Evolutionary conservation across 2,329 filamentous ascomycete genomes (phyloP).

Genomic region (Saccharata proteae): DNA sequence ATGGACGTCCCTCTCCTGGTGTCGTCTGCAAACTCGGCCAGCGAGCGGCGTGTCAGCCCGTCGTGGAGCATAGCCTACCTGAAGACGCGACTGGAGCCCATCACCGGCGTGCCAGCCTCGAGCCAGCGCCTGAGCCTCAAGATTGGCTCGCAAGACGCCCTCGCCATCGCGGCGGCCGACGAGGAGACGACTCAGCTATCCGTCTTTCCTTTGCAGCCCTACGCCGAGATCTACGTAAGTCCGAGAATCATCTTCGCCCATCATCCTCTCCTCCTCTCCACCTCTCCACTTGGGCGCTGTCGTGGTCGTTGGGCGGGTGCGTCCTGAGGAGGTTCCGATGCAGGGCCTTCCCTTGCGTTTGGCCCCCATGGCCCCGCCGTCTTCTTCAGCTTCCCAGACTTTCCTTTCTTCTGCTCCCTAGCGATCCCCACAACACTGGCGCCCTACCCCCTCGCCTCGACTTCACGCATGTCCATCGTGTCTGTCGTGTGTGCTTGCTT

Average conservation of each 20-base stretch:
- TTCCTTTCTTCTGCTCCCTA: no score
- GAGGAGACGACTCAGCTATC: slow-evolving; percentile 58
- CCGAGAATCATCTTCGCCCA: slow-evolving; percentile 10
- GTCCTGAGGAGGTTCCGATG: no score
- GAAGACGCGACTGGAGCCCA: slow-evolving; percentile 77
- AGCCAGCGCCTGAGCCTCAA: slow-evolving; percentile 67
- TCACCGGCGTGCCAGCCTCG: slow-evolving; percentile 79
- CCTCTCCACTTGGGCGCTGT: no score
- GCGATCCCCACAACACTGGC: no score
- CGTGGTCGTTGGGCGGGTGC: no score
- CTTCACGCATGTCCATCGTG: no score
- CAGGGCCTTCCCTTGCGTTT: no score
- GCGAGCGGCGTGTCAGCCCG: slow-evolving; percentile 83
- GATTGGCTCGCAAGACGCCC: slow-evolving; percentile 47
- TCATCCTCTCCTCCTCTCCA: slow-evolving; percentile 10
- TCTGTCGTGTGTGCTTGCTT: no score
- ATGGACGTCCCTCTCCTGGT: slow-evolving; percentile 62
- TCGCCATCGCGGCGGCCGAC: slow-evolving; percentile 55
- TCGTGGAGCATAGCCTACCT: slow-evolving; percentile 80
- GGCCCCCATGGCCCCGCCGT: no score
- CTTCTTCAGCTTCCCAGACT: no score
- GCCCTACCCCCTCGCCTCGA: no score
- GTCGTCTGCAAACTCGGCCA: slow-evolving; percentile 62
- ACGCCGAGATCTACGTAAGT: slow-evolving; percentile 73
- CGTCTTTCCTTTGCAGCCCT: slow-evolving; percentile 55